Evolutionary conservation across 352 stramenopile genomes (phyloP).

Genomic region (Elongisporangium undulatum): DNA sequence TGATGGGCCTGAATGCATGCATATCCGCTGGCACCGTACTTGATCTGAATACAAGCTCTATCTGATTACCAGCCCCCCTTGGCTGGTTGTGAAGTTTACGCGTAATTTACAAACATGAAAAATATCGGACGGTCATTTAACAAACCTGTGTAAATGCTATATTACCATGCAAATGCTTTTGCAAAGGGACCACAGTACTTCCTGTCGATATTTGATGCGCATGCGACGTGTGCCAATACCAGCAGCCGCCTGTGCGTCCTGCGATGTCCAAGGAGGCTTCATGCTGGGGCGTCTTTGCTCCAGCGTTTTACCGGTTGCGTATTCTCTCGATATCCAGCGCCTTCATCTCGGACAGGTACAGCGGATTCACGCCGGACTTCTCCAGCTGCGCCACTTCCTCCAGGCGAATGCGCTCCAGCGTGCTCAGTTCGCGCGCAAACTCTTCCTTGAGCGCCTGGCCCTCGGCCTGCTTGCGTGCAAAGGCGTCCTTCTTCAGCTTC

Average conservation of each 20-base stretch:
- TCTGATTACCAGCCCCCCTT: background rate
- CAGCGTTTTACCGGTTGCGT: constrained; percentile 27
- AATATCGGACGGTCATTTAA: background rate
- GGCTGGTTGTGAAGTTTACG: too few species aligned
- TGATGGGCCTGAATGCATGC: background rate
- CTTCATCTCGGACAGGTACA: constrained; percentile 92
- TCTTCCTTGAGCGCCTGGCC: constrained; percentile 72
- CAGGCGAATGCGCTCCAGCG: constrained; percentile 86
- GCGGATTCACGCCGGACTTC: constrained; percentile 82
- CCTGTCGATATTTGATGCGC: background rate
- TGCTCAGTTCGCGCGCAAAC: constrained; percentile 74
- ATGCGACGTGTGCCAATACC: background rate
- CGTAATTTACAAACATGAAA: too few species aligned
- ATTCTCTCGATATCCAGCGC: constrained; percentile 86
- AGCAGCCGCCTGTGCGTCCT: background rate
- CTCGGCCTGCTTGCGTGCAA: constrained; percentile 62
- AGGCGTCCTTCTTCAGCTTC: constrained; percentile 64
- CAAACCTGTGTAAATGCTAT: background rate
- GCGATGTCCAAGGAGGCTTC: too few species aligned
- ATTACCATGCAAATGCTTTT: background rate
- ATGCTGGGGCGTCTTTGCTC: too few species aligned
- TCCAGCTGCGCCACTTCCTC: constrained; percentile 88
- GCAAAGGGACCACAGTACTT: background rate
- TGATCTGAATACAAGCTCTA: background rate
- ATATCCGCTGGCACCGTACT: background rate